Conservation (phyloP, 345 rosid species). For the Sisymbrium altissimum region DNA sequence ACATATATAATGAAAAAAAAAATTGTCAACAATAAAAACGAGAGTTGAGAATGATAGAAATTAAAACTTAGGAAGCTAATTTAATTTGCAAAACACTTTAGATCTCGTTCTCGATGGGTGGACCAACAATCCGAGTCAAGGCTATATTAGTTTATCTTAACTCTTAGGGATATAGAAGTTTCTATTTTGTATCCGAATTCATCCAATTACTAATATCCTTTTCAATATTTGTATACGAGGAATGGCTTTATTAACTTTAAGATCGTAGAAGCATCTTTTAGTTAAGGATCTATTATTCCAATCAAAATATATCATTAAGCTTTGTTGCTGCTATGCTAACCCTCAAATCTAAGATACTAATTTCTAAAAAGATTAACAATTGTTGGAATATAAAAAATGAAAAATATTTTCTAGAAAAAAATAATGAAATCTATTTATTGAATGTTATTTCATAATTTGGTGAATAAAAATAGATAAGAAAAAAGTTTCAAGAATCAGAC, state of each 20-base stretch:
- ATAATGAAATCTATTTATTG: not conserved
- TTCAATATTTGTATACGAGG: too few species aligned
- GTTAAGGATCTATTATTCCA: too few species aligned
- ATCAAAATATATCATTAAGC: not conserved
- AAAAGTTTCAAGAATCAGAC: not conserved
- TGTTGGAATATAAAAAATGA: not conserved
- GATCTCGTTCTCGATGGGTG: not conserved
- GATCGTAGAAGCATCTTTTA: too few species aligned
- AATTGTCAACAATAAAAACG: not conserved
- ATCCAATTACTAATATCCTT: too few species aligned
- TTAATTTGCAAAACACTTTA: not conserved
- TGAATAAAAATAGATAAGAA: not conserved
- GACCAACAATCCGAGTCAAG: not conserved
- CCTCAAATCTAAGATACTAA: not conserved
- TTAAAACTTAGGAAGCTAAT: not conserved
- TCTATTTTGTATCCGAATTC: too few species aligned
- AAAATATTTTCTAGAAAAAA: not conserved
- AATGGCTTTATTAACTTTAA: not conserved
- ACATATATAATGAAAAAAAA: not conserved
- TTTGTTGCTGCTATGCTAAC: not conserved
- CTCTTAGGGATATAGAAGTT: too few species aligned
- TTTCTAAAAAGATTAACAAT: not conserved
- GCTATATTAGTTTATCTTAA: not conserved
- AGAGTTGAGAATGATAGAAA: not conserved
- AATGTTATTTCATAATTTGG: not conserved